Conservation (phyloP, 2,329 filamentous ascomycete genomes). For the Aspergillus awamori region DNA sequence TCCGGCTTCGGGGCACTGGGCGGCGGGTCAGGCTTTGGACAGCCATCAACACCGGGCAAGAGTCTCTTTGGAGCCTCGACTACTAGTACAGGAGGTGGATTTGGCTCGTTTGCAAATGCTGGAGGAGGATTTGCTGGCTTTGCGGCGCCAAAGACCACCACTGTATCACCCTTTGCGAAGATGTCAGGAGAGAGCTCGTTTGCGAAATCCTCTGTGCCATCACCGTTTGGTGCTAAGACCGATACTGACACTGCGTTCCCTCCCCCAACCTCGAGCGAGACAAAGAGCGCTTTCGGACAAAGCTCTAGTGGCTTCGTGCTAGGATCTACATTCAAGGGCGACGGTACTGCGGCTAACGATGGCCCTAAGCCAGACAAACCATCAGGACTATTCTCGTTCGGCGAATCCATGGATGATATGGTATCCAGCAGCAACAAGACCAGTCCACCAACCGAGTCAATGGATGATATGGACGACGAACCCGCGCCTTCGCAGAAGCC, state of each 20-base stretch:
- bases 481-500: conserved; percentile 28
- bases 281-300: conserved; percentile 35
- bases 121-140: conserved; percentile 31
- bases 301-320: conserved; percentile 42
- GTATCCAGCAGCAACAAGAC: conserved; percentile 38
- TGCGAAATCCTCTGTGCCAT: conserved; percentile 30
- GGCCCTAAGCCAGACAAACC: conserved; percentile 42
- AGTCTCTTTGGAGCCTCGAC: conserved; percentile 27
- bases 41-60: conserved; percentile 34
- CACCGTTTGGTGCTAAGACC: conserved; percentile 35
- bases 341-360: conserved; percentile 45
- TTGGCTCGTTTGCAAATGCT: conserved; percentile 37
- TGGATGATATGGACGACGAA: conserved; percentile 41
- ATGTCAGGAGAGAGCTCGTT: conserved; percentile 30
- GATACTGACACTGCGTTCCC: conserved; percentile 31
- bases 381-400: conserved; percentile 43
- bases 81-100: conserved; percentile 33
- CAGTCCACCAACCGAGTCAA: conserved; percentile 38
- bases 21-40: conserved; percentile 32
- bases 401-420: conserved; percentile 43
- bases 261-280: conserved; percentile 29
- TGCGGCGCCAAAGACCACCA: conserved; percentile 26
- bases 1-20: conserved; percentile 32
- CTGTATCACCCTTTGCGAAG: conserved; percentile 33
- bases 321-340: conserved; percentile 49